Evolutionary conservation across 441 rosid genomes (phyloP).

Genomic region (Rhodomyrtus psidioides): DNA sequence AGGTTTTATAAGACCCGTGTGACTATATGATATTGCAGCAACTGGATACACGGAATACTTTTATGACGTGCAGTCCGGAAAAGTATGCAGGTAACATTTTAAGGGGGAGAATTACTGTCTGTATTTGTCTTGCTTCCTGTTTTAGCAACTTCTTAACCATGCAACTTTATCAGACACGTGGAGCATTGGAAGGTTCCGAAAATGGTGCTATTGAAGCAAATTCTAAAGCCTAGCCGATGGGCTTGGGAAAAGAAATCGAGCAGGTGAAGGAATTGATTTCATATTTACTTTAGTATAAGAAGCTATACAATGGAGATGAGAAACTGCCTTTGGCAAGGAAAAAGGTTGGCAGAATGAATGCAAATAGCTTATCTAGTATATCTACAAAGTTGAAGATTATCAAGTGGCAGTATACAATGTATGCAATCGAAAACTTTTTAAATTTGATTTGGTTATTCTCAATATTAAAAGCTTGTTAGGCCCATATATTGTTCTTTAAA

Average conservation of each 20-base stretch:
- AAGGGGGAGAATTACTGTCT: background rate
- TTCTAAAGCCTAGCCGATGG: constrained; percentile 66
- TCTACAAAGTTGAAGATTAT: background rate
- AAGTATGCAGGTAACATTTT: constrained; percentile 65
- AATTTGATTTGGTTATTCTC: background rate
- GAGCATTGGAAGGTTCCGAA: constrained; percentile 98
- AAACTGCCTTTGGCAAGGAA: background rate
- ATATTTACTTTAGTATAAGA: background rate
- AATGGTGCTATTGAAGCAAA: constrained; percentile 78
- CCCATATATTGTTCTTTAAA: background rate
- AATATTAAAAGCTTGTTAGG: background rate
- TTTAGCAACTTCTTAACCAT: background rate
- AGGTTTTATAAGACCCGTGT: background rate
- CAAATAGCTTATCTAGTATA: background rate
- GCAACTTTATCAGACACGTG: constrained; percentile 48
- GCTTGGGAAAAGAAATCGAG: constrained; percentile 25
- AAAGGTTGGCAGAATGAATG: background rate
- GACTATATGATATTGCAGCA: constrained; percentile 32
- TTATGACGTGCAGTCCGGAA: constrained; percentile 55
- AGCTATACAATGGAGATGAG: background rate
- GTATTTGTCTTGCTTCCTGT: background rate
- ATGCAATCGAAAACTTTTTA: background rate
- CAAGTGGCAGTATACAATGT: background rate
- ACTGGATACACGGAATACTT: constrained; percentile 88
- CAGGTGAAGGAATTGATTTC: constrained; percentile 5